A percentile compares a stretch with the other conserved stretches of the same genome.
phyloP scores from a whole-genome alignment of 2,329 filamentous ascomycete species.

The Colletotrichum chrysophilum region DNA sequence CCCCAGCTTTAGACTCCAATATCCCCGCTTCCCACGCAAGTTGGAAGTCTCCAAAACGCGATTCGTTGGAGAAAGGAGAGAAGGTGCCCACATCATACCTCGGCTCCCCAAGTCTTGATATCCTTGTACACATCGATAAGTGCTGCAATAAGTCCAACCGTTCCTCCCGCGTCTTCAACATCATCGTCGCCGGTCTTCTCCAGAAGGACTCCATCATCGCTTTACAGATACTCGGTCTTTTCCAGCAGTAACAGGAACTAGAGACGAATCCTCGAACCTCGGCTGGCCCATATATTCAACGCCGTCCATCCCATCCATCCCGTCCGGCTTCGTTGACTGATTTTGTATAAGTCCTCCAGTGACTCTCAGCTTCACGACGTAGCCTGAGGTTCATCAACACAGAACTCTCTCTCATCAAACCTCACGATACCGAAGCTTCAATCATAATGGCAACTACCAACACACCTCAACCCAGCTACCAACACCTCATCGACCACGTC shows the following conservation, averaged over 20 bases:
- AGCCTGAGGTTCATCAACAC: too few species aligned
- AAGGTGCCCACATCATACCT: not conserved
- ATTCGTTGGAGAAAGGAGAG: not conserved
- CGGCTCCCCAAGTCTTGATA: not conserved
- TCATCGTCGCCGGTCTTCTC: not conserved
- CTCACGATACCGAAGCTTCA: conserved; percentile 2
- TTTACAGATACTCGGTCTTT: not conserved
- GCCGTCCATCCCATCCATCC: not conserved
- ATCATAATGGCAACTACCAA: not conserved
- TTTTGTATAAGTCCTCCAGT: not conserved
- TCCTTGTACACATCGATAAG: not conserved
- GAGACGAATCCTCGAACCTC: not conserved
- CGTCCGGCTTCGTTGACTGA: not conserved
- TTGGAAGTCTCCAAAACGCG: not conserved
- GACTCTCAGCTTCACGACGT: not conserved
- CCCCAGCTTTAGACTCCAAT: not conserved
- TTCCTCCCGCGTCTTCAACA: not conserved
- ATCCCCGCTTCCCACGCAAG: not conserved
- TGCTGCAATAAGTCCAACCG: not conserved
- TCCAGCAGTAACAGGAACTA: not conserved
- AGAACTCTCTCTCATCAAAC: too few species aligned
- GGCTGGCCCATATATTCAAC: not conserved
- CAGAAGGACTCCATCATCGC: rapidly evolving
- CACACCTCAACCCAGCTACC: not conserved
- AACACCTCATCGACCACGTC: conserved; percentile 23